Evolutionary conservation across 148 eudicot genomes (phyloP).

Genomic region (Persicaria tinctoria): DNA sequence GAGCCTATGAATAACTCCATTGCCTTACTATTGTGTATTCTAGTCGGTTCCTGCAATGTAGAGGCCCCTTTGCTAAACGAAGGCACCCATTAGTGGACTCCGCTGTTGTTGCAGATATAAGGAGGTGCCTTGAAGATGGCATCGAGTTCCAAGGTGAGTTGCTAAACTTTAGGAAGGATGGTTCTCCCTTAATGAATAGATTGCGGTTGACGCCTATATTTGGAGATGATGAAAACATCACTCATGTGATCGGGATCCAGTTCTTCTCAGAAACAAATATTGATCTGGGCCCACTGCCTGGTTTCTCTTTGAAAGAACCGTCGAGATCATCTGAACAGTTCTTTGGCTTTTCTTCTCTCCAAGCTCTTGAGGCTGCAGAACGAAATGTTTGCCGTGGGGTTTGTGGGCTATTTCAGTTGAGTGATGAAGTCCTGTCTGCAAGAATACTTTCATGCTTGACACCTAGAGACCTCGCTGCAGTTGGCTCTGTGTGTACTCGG

Average conservation of each 20-base stretch:
- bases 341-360: slow-evolving; percentile 44
- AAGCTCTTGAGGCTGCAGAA: slow-evolving; percentile 29
- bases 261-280: slow-evolving; percentile 60
- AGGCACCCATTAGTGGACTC: slow-evolving; percentile 92
- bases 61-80: slow-evolving; percentile 97
- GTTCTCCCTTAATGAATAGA: slow-evolving; percentile 80
- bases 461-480: slow-evolving; percentile 91
- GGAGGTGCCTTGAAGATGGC: slow-evolving; percentile 84
- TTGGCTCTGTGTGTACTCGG: slow-evolving; percentile 64
- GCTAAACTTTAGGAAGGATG: slow-evolving; percentile 83
- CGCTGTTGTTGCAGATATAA: slow-evolving; percentile 67
- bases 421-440: slow-evolving; percentile 75
- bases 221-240: slow-evolving; percentile 76
- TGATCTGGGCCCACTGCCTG: slow-evolving; percentile 76
- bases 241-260: slow-evolving; percentile 87
- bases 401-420: slow-evolving; percentile 68
- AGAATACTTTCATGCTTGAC: slow-evolving; percentile 70
- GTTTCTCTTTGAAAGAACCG: slow-evolving; percentile 43
- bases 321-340: slow-evolving; percentile 37
- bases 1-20: background rate
- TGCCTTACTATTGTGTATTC: slow-evolving; percentile 9
- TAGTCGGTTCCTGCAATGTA: slow-evolving; percentile 97
- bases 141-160: slow-evolving; percentile 88
- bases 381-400: slow-evolving; percentile 39
- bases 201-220: slow-evolving; percentile 77